Base-by-base conservation (phyloP, 2,329 filamentous ascomycete genomes). In the Xylariaceae sp. region DNA sequence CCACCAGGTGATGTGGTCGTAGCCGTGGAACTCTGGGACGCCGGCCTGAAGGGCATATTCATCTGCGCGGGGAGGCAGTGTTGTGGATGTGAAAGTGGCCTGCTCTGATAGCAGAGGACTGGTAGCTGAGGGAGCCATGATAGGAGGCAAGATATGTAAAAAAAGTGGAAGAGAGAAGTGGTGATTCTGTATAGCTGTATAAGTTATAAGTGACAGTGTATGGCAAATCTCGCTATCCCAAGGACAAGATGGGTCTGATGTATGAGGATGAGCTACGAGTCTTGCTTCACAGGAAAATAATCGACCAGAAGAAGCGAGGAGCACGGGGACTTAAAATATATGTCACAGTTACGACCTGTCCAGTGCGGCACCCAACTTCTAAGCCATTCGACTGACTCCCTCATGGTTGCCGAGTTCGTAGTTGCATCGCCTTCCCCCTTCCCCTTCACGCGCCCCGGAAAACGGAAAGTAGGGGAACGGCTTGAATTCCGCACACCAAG, bases 1-100 rank as follows among this genome's bases (percentile, higher is more conserved):
- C 79, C 91, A 96, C 92, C 92, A 97, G 67, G 91, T 92, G 58
- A 96, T 84, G 75, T 96, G 90, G 76, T 96, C 90, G 74, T 96
- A 97, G 71, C 90, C 92, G 62, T 85, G 84, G 78, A 96, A 92
- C 72, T 80, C 82, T 68, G 74, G 75, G 62, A 68, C 77, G 67
- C 67, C 80, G 53, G 70, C 76, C 68, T 82, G 79, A 51, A 84
- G 77, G 61, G 81, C 79, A 68, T 78, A 82, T 68, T 83, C 83
- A 15, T 78, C 78, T 68, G 82, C 82, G 60, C 73, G 71, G 49
- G 72, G 68, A 47, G 72, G 67, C 57, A 74, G 72, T 41, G 74
- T 70, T 50, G 75, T 70, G 53, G 77, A 73, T 50, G 76, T 72
- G 62, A 79, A 78, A 67, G 75, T 70, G 53, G 77, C 73, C 48